A percentile compares a stretch with the other conserved stretches of the same genome.
Conservation (phyloP, 768 basidiomycete genomes). For the Lactifluus volemus region DNA sequence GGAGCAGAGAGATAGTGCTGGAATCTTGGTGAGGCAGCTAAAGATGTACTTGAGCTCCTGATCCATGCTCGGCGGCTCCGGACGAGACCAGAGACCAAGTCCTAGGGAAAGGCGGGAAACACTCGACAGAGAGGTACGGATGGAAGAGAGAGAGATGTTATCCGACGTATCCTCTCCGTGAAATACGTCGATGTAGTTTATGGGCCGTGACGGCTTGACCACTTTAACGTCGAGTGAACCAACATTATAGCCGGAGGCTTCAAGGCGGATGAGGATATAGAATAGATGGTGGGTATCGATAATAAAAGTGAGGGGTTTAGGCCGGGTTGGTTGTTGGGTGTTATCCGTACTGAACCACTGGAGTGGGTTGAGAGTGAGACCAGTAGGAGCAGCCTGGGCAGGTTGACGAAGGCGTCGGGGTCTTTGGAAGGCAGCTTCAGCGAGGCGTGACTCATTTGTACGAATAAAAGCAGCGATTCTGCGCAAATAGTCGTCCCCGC, state of each 20-base stretch:
- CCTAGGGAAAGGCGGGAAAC: conserved; percentile 72
- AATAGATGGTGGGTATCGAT: conserved; percentile 79
- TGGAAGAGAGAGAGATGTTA: conserved; percentile 61
- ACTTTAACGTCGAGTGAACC: conserved; percentile 75
- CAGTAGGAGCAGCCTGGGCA: conserved; percentile 23
- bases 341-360: conserved; percentile 44
- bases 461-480: conserved; percentile 64
- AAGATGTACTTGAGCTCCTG: conserved; percentile 78
- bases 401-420: conserved; percentile 36
- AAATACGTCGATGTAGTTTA: conserved; percentile 61
- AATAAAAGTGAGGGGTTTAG: conserved; percentile 54
- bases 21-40: conserved; percentile 85
- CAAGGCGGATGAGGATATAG: conserved; percentile 81
- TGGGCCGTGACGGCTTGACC: conserved; percentile 64
- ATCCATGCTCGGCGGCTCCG: conserved; percentile 52
- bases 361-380: conserved; percentile 49
- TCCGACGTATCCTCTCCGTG: conserved; percentile 56
- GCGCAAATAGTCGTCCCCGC: conserved; percentile 71
- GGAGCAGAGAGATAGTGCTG: conserved; percentile 59
- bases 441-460: conserved; percentile 62
- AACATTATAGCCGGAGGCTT: conserved; percentile 67
- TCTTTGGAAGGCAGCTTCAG: conserved; percentile 47
- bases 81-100: conserved; percentile 59
- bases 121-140: conserved; percentile 67
- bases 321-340: conserved; percentile 26